Base-by-base conservation (phyloP, 2,329 filamentous ascomycete species). In the Lachnellula hyalina region DNA sequence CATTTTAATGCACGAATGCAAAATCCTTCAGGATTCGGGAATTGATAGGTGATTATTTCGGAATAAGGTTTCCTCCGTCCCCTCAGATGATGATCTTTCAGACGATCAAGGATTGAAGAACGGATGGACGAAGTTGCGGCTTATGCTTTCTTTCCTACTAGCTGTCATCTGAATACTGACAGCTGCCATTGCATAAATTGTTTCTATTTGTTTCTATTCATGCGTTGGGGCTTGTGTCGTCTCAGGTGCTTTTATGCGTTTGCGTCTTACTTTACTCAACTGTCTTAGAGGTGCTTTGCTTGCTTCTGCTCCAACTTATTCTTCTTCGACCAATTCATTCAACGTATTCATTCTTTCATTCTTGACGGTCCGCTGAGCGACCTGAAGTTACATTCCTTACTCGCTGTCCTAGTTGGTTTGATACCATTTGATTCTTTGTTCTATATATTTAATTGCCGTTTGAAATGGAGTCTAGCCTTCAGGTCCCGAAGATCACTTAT, bases 401-500 rank as follows among this genome's bases (percentile, higher is more conserved):
- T 41, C 34, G 41, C 28, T 41, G n/a, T 48, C 28, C 17, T 47
- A 25, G 11, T 53, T 47, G 46, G 54, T 50, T 53, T 56, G 45
- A 50, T 49, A 55, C 49, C 48, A 34, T 44, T 32, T 40, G 32
- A 2, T 21, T 21, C 23, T 32, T 46, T 38, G 23, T 40, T 19
- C 49, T 44, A 25, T 45, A 36, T 35, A 19, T 35, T 48, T 48
- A 48, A 48, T 48, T 14, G 3, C 21, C 12, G 42, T 23, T 48
- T 19, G 47, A 19, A 15, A 57, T 57, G 54, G 44, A 21, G 19
- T 42, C 51, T 9, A 17, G 41, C 44, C 19, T 32, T 19, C 42
- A 51, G 49, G 36, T 51, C 15, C 54, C 54, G 34, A 38, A 51
- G 47, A 23, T 17, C 17, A 47, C n/a, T 36, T 48, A 53, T 51